Evolutionary conservation across 2,329 filamentous ascomycete genomes (phyloP), one percentile per base, ranked within the genome.

Genomic region (Fusarium circinatum): DNA sequence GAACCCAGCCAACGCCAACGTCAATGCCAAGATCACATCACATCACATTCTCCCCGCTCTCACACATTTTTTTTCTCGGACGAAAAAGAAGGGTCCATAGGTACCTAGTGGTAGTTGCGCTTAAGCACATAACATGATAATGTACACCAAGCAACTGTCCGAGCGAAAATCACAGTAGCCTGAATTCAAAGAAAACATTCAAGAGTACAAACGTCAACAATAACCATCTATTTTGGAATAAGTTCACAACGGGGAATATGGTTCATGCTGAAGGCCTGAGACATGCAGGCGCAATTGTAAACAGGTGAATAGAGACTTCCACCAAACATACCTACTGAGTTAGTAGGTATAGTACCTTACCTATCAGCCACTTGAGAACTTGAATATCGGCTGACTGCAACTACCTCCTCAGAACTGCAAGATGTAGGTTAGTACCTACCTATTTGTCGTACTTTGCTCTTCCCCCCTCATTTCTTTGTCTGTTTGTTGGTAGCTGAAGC

Each of bases 311-410:
- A 22, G 26, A 49, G 51, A 59, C 62, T 58, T 34, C 28, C 63
- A 49, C 61, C 60, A 55, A 55, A 30, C 15, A 49, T 36, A 36
- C 17, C 15, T 36, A 36, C 34, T 18, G 8, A 15, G 32, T 14
- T 34, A 18, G 34, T 36, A 36, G 17, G 34, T 36, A 18, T 18
- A 14, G 14, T 30, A 30, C 22, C 22, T 32, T 30, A 30, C 22
- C 15, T 32, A 68, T 51, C 38, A 28, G 54, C 55, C 56, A 47
- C 55, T 52, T 36, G 34, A 54, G 34, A 28, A 39, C 18, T 28
- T 36, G 51, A 57, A 34, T 59, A 65, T 51, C 71, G 71, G 67
- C 49, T 74, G 62, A 62, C 62, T 59, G 47, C 70, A 67, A 55
- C 62, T 30, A 38, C 18, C 22, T 38, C 32, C 49, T 26, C 24